Percentiles rank a stretch among this genome's conserved stretches.
phyloP scores from a whole-genome alignment of 2,329 filamentous ascomycete genomes.

The Talaromyces sp. region DNA sequence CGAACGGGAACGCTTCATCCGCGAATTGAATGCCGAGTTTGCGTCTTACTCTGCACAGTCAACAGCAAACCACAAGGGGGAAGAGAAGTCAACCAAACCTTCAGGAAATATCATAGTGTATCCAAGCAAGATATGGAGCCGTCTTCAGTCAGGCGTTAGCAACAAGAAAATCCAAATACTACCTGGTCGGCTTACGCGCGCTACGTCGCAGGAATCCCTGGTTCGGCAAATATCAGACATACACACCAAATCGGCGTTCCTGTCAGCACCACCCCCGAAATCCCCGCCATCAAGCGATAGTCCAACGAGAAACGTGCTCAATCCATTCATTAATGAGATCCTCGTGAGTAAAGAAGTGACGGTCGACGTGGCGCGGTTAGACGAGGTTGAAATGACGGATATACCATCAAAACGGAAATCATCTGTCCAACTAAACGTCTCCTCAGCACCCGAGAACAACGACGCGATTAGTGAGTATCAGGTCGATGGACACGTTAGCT shows the following conservation, averaged over 20 bases:
- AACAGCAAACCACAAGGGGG: not conserved
- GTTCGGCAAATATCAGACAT: conserved; percentile 3
- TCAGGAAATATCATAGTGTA: not conserved
- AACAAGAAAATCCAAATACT: not conserved
- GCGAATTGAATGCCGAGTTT: conserved; percentile 15
- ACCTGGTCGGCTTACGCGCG: not conserved
- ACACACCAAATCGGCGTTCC: not conserved
- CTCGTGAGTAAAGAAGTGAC: conserved; percentile 16
- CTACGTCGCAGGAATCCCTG: conserved; percentile 12
- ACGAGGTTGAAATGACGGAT: conserved; percentile 8
- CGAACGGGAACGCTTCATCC: conserved; percentile 55
- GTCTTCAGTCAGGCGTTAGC: not conserved
- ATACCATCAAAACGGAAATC: not conserved
- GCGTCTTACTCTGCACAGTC: conserved; percentile 17
- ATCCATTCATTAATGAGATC: conserved; percentile 10
- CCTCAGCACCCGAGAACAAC: not conserved
- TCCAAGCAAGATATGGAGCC: conserved; percentile 2
- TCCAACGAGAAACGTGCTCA: not conserved
- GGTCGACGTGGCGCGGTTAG: conserved; percentile 14
- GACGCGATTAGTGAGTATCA: not conserved
- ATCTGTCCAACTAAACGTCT: not conserved
- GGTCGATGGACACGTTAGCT: not conserved
- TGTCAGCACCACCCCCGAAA: not conserved
- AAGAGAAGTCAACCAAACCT: not conserved
- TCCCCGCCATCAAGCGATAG: not conserved